Evolutionary conservation across 257 asterid genomes (phyloP).

Genomic region (Nicotiana tabacum): DNA sequence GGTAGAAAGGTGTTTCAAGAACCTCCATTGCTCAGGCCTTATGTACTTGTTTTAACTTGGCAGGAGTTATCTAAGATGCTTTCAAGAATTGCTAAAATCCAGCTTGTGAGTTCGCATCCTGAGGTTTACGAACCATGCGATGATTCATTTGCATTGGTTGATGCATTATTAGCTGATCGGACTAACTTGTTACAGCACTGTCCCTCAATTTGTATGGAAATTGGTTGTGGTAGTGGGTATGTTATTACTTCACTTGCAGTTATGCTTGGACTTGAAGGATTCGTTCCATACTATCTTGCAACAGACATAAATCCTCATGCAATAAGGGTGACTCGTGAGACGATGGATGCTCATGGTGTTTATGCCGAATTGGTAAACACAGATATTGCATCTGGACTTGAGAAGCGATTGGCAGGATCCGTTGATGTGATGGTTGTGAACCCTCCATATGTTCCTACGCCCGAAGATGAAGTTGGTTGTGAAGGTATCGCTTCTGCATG

Average conservation of each 20-base stretch:
- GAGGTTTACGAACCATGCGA: slow-evolving; percentile 97
- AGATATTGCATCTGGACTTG: slow-evolving; percentile 66
- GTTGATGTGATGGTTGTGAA: slow-evolving; percentile 91
- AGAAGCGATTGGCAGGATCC: slow-evolving; percentile 44
- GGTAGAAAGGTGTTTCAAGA: background rate
- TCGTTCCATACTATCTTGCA: slow-evolving; percentile 46
- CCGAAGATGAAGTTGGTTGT: slow-evolving; percentile 90
- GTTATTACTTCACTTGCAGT: slow-evolving; percentile 84
- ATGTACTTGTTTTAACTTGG: background rate
- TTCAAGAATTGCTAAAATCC: slow-evolving; percentile 55
- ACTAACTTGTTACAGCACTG: slow-evolving; percentile 49
- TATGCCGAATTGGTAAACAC: slow-evolving; percentile 66
- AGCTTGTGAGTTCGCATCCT: slow-evolving; percentile 80
- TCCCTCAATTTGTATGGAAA: slow-evolving; percentile 82
- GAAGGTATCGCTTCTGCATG: slow-evolving; percentile 76
- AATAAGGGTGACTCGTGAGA: slow-evolving; percentile 49
- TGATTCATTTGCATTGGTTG: slow-evolving; percentile 87
- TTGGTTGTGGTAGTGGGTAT: slow-evolving; percentile 96
- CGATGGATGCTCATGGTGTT: slow-evolving; percentile 68
- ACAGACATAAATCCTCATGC: slow-evolving; percentile 90
- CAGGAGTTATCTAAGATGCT: slow-evolving; percentile 41
- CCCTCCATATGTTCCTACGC: slow-evolving; percentile 97
- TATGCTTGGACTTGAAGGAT: slow-evolving; percentile 46
- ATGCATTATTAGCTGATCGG: slow-evolving; percentile 88
- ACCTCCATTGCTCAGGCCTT: background rate